These are phyloP conservation scores for Adansonia rubrostipa DNA, from an alignment of 441 rosid species.

Conservation along the genomic window DNA sequence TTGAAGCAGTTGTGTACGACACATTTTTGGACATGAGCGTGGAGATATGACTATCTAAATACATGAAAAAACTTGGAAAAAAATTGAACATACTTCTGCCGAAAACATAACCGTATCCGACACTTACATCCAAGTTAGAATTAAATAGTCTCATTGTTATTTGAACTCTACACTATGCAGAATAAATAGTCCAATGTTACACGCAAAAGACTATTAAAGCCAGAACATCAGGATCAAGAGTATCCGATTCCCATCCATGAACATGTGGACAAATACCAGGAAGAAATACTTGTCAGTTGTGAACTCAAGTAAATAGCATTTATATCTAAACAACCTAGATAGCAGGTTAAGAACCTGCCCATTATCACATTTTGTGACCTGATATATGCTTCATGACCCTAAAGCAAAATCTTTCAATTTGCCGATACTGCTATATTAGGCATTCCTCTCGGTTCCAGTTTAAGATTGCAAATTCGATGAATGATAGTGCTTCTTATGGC, in stretches of 20 bases:
- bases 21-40: no score
- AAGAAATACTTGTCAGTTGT: background rate
- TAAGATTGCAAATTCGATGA: background rate
- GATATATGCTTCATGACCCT: background rate
- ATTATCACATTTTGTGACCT: background rate
- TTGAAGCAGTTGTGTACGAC: no score
- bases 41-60: no score
- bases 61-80: no score
- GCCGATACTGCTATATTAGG: background rate
- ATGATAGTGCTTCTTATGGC: background rate
- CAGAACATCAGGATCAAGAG: background rate
- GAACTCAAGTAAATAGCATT: background rate
- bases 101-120: no score
- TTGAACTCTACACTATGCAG: background rate
- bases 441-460: background rate
- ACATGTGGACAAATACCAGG: background rate
- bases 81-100: no score
- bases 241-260: background rate
- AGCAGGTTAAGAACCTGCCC: background rate
- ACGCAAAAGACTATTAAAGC: background rate
- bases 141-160: background rate
- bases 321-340: background rate
- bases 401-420: conserved; percentile 14
- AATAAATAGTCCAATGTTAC: background rate
- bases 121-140: no score